A percentile compares a stretch with the other conserved stretches of the same genome.
phyloP scores from a whole-genome alignment of 768 basidiomycete genomes.

The Boletus tomentosulus region DNA sequence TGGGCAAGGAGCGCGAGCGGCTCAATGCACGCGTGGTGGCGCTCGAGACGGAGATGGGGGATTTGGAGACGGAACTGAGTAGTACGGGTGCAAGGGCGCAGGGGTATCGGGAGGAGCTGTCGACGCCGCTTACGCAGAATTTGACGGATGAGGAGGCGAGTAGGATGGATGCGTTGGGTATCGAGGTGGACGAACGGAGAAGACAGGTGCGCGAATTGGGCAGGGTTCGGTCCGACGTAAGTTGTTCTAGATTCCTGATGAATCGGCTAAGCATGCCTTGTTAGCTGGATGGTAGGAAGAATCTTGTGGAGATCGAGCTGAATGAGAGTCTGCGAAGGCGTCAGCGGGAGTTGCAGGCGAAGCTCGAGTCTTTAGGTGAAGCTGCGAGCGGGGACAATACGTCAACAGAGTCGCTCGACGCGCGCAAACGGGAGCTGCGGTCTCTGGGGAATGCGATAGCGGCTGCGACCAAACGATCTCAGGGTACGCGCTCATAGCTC shows the following conservation, averaged over 20 bases:
- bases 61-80: constrained; percentile 67
- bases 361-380: constrained; percentile 74
- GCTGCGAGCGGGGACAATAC: constrained; percentile 50
- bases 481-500: constrained; percentile 38
- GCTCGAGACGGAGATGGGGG: constrained; percentile 64
- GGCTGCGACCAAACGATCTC: constrained; percentile 55
- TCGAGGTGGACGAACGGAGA: constrained; percentile 72
- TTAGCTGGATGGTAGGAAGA: constrained; percentile 65
- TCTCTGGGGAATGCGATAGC: constrained; percentile 65
- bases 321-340: constrained; percentile 83
- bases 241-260: constrained; percentile 18
- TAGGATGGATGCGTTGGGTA: constrained; percentile 61
- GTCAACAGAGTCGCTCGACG: constrained; percentile 64
- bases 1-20: constrained; percentile 69
- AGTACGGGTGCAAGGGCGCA: constrained; percentile 57
- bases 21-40: constrained; percentile 54
- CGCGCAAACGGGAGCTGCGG: constrained; percentile 64
- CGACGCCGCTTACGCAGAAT: constrained; percentile 68
- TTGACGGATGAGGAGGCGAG: constrained; percentile 70
- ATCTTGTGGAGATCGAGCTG: constrained; percentile 85
- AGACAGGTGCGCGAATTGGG: constrained; percentile 66
- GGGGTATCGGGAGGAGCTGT: constrained; percentile 66
- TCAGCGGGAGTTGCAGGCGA: constrained; percentile 69
- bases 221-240: constrained; percentile 65
- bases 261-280: neutral